A percentile compares a stretch with the other conserved stretches of the same genome.
These are phyloP conservation scores for Hypericum androsaemum DNA, from an alignment of 345 rosid species.

Conservation along the genomic window DNA sequence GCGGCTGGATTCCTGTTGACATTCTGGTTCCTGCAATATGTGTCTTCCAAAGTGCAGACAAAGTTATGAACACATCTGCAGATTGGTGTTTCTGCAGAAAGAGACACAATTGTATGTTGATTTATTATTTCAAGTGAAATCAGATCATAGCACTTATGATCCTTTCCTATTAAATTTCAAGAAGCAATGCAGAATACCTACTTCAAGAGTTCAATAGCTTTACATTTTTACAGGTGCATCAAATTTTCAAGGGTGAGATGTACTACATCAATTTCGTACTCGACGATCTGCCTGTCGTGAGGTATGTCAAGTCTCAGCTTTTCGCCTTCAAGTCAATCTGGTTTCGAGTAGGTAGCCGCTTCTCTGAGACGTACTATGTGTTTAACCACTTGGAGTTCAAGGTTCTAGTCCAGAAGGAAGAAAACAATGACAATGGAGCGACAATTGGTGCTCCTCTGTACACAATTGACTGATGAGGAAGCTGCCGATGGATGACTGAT, in stretches of 20 bases:
- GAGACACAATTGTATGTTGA: no score
- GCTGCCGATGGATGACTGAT: no score
- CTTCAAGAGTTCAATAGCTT: no score
- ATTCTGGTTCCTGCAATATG: slow-evolving; percentile 64
- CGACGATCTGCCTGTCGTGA: slow-evolving; percentile 65
- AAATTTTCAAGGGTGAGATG: slow-evolving; percentile 43
- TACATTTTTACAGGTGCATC: no score
- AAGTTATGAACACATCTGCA: no score
- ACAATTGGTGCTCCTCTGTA: slow-evolving; percentile 51
- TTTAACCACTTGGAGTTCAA: slow-evolving; percentile 82
- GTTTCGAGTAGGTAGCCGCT: slow-evolving; percentile 61
- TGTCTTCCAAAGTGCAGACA: slow-evolving; percentile 56
- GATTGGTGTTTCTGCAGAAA: no score
- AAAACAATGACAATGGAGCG: slow-evolving; percentile 63
- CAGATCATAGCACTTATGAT: no score
- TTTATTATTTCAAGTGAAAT: no score
- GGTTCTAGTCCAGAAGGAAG: slow-evolving; percentile 76
- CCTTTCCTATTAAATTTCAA: no score
- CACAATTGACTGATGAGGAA: no score
- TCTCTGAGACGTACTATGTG: slow-evolving; percentile 55
- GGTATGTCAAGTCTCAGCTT: slow-evolving; percentile 56
- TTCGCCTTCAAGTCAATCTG: slow-evolving; percentile 73
- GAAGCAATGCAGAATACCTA: no score
- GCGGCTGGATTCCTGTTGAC: slow-evolving; percentile 62
- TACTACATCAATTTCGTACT: slow-evolving; percentile 80